Base-by-base conservation (phyloP, 1,284 basidiomycete species). In the Trametes sp. region DNA sequence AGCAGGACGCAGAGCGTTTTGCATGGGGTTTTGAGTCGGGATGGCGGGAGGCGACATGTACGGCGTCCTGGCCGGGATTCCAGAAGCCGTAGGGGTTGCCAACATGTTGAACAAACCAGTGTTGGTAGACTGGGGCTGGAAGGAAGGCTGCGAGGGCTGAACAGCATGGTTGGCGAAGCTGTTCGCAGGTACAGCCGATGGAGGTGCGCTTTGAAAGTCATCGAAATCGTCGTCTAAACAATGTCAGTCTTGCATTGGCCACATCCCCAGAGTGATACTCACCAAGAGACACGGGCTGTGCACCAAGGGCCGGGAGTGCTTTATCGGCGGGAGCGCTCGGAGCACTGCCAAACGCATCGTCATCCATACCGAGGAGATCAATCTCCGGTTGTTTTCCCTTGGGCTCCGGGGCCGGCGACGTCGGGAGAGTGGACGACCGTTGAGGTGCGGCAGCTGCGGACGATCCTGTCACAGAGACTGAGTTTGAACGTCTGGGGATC, bases 131-230 rank as follows among this genome's bases (percentile, higher is more conserved):
- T 63, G 51, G 9, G 59, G 53, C 53, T 68, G 69, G 54, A 61
- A 55, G 16, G 65, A 53, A 23, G 70, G 58, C 29, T 63, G 69
- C 48, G 63, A 35, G 4, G 66, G 52, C 48, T 66, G 71, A 9
- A 35, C 48, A 10, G 69, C 48, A 45, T 65, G 23, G 69, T 53
- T 41, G 57, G 76, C 79, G 56, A 85, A 78, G 23, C 76, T 73
- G 16, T 70, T 71, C 19, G 75, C 46, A 2, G 78, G 66, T 10
- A 72, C 70, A 2, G 78, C 69, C 2, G 79, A 74, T 0, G 86
- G 76, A 2, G 91, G 89, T 1, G 94, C 93, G 54, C 86, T 87
- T 78, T 96, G 90, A 82, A 97, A 98, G 75, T 96, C 95, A 65
- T 89, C 92, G 75, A 98, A 97, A 64, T 98, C 95, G 70, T 97